Percentiles rank a stretch among this genome's conserved stretches.
phyloP scores from a whole-genome alignment of 257 asterid species.

The Buddleja alternifolia region DNA sequence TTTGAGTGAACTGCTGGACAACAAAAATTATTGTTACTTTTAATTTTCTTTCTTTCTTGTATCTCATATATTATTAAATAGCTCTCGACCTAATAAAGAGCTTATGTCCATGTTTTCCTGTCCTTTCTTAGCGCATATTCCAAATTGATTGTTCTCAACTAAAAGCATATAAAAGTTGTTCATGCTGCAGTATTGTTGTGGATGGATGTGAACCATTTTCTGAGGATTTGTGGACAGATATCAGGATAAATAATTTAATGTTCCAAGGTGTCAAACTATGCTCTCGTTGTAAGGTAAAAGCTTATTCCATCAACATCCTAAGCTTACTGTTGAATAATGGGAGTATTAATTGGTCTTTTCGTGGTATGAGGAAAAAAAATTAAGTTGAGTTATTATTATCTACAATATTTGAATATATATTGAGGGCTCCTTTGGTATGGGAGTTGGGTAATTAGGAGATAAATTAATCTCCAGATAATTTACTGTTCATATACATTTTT shows the following conservation, averaged over 20 bases:
- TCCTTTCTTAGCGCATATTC: neutral
- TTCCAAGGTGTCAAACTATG: constrained; percentile 72
- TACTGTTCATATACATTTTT: too few species aligned
- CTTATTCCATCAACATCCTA: neutral
- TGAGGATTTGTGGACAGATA: constrained; percentile 68
- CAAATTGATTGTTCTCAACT: neutral
- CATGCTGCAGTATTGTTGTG: constrained; percentile 52
- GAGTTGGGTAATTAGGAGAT: too few species aligned
- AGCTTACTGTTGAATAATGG: too few species aligned
- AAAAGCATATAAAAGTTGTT: neutral
- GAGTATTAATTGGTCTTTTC: too few species aligned
- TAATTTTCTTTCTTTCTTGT: too few species aligned
- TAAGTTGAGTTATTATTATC: neutral
- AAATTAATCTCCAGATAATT: too few species aligned
- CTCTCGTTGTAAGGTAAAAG: constrained; percentile 66
- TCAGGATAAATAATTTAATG: constrained; percentile 45
- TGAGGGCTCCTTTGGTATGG: too few species aligned
- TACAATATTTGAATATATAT: neutral
- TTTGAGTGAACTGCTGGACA: too few species aligned
- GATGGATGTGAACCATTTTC: constrained; percentile 72
- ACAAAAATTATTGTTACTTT: too few species aligned
- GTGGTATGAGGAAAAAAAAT: too few species aligned
- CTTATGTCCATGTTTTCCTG: neutral
- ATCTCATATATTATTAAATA: too few species aligned
- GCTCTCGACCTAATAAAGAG: too few species aligned